phyloP scores from a whole-genome alignment of 176 grass and related monocot species.

The Oryza glumipatula region DNA sequence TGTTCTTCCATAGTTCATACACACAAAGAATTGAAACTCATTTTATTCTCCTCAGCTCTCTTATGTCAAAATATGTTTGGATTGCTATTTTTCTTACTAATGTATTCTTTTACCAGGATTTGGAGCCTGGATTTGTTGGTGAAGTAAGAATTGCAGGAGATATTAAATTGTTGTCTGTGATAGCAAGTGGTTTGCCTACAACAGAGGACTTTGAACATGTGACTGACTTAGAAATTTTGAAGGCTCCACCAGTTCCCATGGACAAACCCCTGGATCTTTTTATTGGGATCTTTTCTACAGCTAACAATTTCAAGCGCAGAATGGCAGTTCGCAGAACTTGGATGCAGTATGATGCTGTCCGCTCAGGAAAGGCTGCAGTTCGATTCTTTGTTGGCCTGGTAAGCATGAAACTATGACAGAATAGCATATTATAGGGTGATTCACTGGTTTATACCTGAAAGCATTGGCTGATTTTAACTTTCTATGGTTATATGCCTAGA shows the following conservation, averaged over 20 bases:
- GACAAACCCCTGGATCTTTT: constrained; percentile 78
- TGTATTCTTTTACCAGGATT: constrained; percentile 55
- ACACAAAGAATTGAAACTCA: background rate
- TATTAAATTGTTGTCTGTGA: constrained; percentile 90
- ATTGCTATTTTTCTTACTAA: constrained; percentile 32
- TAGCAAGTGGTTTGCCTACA: constrained; percentile 96
- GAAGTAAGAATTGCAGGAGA: constrained; percentile 91
- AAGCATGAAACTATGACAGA: constrained; percentile 37
- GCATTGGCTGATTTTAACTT: background rate
- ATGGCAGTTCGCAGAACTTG: constrained; percentile 98
- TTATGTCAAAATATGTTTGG: constrained; percentile 16
- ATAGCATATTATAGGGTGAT: constrained; percentile 2
- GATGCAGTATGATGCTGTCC: constrained; percentile 97
- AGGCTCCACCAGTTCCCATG: constrained; percentile 63
- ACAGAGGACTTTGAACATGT: constrained; percentile 92
- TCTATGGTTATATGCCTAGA: constrained; percentile 20
- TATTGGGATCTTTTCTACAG: constrained; percentile 91
- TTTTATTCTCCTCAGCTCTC: background rate
- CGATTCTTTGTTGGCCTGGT: constrained; percentile 99
- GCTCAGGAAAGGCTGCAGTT: constrained; percentile 67
- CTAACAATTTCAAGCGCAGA: constrained; percentile 97
- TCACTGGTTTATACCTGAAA: constrained; percentile 2
- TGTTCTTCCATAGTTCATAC: background rate
- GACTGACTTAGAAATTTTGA: constrained; percentile 76
- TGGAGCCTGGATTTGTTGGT: constrained; percentile 93